phyloP scores from a whole-genome alignment of 129 eudicot genomes.

The Tagetes patula region DNA sequence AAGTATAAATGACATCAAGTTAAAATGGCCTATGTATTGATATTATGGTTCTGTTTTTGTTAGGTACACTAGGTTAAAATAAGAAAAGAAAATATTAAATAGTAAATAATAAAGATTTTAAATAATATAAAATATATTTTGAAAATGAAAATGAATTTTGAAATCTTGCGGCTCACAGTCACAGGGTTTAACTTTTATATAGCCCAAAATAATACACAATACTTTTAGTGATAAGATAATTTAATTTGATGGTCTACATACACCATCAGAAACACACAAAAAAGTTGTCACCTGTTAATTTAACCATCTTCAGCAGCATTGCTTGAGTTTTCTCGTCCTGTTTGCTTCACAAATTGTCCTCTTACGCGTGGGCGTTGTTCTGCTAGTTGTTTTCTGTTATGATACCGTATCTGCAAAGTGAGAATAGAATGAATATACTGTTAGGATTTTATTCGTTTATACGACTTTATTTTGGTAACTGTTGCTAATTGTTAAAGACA shows the following conservation, averaged over 20 bases:
- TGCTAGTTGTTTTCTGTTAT: constrained; percentile 57
- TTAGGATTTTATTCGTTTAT: not conserved
- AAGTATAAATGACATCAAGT: no score
- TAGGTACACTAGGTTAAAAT: no score
- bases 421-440: not conserved
- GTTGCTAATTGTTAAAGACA: no score
- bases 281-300: not conserved
- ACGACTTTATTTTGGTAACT: not conserved
- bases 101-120: no score
- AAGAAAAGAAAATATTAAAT: no score
- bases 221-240: not conserved
- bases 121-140: no score
- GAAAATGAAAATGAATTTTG: no score
- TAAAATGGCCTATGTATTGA: no score
- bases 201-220: no score
- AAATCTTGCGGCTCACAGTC: no score
- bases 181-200: no score
- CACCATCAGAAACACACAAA: not conserved
- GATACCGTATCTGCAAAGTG: constrained; percentile 47
- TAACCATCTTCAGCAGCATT: constrained; percentile 41
- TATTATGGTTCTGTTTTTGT: no score
- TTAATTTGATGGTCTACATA: not conserved
- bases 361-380: constrained; percentile 63
- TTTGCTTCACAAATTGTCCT: constrained; percentile 59
- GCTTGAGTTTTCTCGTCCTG: constrained; percentile 38